Percentiles rank a stretch among this genome's conserved stretches.
These are phyloP conservation scores for Dothidotthia symphoricarpi DNA, from an alignment of 2,329 filamentous ascomycete genomes.

Conservation along the genomic window DNA sequence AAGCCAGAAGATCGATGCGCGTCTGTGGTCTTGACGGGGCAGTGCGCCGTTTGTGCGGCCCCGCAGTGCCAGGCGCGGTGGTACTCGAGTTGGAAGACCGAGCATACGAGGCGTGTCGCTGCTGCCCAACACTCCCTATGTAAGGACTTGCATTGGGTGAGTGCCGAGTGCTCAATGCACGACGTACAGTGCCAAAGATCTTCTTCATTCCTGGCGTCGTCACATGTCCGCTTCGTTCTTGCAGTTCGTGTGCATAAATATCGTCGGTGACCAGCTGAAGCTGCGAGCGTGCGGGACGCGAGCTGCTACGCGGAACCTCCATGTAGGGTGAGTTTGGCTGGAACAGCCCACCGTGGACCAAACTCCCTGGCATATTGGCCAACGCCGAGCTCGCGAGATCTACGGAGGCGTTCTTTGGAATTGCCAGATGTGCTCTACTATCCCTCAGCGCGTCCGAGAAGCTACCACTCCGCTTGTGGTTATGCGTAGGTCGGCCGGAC, in stretches of 20 bases:
- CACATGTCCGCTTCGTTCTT: slow-evolving; percentile 22
- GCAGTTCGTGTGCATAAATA: slow-evolving; percentile 18
- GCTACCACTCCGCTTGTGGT: slow-evolving; percentile 82
- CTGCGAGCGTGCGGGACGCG: slow-evolving; percentile 35
- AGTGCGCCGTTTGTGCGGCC: slow-evolving; percentile 34
- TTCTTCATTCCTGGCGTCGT: slow-evolving; percentile 72
- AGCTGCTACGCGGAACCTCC: slow-evolving; percentile 47
- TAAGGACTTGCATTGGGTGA: slow-evolving; percentile 25
- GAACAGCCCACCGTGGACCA: slow-evolving; percentile 82
- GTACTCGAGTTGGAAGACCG: slow-evolving; percentile 34
- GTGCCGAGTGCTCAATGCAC: slow-evolving; percentile 68
- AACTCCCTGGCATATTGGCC: slow-evolving; percentile 71
- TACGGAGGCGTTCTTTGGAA: slow-evolving; percentile 45
- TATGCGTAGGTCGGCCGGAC: slow-evolving; percentile 33
- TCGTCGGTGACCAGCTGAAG: slow-evolving; percentile 34
- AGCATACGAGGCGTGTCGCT: slow-evolving; percentile 22
- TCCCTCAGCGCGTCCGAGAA: slow-evolving; percentile 82
- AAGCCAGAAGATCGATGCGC: slow-evolving; percentile 80
- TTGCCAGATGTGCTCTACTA: slow-evolving; percentile 55
- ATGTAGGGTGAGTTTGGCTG: slow-evolving; percentile 82
- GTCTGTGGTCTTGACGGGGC: slow-evolving; percentile 47
- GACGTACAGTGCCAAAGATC: slow-evolving; percentile 80
- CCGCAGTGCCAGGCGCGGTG: slow-evolving; percentile 22
- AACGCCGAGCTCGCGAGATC: slow-evolving; percentile 54
- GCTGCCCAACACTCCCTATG: slow-evolving; percentile 17